Evolutionary conservation across 202 grass and related monocot species (phyloP).

Genomic region (Eragrostis tef): DNA sequence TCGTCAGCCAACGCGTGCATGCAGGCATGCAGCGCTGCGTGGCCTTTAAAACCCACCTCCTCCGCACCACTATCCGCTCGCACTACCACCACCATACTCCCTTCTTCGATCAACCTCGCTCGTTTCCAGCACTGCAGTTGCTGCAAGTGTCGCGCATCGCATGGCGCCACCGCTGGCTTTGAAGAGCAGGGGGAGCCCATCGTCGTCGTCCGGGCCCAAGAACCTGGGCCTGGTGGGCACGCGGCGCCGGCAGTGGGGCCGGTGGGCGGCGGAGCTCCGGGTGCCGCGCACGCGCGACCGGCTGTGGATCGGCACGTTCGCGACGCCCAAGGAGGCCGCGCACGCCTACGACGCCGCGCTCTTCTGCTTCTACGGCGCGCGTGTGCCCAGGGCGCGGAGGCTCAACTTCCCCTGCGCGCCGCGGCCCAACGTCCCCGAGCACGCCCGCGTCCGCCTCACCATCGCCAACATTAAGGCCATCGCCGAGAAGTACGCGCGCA

Average conservation of each 20-base stretch:
- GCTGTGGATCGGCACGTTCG: slow-evolving; percentile 23
- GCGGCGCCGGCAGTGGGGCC: not conserved
- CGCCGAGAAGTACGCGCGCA: not conserved
- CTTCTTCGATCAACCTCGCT: too few relatives aligned
- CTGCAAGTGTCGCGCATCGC: too few relatives aligned
- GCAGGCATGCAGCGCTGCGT: too few relatives aligned
- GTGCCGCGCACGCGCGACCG: not conserved
- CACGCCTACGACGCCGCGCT: slow-evolving; percentile 61
- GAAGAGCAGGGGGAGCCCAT: too few relatives aligned
- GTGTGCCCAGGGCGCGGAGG: not conserved
- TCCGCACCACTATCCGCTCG: too few relatives aligned
- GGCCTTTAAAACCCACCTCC: too few relatives aligned
- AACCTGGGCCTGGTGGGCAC: not conserved
- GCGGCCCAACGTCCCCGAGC: not conserved
- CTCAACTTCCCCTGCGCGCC: not conserved
- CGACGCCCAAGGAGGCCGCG: not conserved
- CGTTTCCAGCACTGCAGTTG: too few relatives aligned
- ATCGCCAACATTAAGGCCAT: not conserved
- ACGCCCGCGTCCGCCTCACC: not conserved
- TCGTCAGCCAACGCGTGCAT: too few relatives aligned
- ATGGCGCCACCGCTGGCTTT: too few relatives aligned
- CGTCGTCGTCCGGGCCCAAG: not conserved
- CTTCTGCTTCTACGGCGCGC: slow-evolving; percentile 56
- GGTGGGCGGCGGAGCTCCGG: slow-evolving; percentile 25
- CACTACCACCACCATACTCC: too few relatives aligned